Evolutionary conservation across 2,329 filamentous ascomycete genomes (phyloP).

Genomic region (Xylogone sp.): DNA sequence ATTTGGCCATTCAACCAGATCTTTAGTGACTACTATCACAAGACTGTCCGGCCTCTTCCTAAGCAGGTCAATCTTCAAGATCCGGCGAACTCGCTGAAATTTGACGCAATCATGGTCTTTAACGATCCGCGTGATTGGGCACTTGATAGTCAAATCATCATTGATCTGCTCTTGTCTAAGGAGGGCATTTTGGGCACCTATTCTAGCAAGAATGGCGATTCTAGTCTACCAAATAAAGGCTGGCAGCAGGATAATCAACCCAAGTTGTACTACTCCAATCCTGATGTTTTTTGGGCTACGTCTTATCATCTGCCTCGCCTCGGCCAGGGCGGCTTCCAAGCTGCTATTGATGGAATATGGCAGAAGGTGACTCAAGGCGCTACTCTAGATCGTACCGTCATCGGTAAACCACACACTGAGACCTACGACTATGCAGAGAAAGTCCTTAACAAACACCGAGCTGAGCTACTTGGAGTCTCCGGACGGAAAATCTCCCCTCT

Average conservation of each 20-base stretch:
- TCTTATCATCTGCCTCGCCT: constrained; percentile 80
- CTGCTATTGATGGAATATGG: constrained; percentile 80
- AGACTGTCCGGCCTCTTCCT: constrained; percentile 55
- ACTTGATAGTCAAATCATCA: constrained; percentile 78
- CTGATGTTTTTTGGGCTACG: constrained; percentile 86
- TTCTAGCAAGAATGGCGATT: constrained; percentile 66
- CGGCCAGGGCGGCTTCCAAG: constrained; percentile 87
- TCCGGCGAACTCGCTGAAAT: constrained; percentile 55
- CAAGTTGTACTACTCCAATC: constrained; percentile 80
- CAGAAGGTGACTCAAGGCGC: constrained; percentile 60
- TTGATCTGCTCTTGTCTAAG: constrained; percentile 77
- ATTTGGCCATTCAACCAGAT: constrained; percentile 81
- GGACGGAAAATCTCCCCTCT: constrained; percentile 42
- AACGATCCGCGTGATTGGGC: constrained; percentile 97
- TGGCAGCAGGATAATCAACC: constrained; percentile 83
- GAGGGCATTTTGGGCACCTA: constrained; percentile 78
- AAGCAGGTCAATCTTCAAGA: constrained; percentile 37
- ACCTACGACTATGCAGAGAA: constrained; percentile 86
- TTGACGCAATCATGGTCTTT: constrained; percentile 90
- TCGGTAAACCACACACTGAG: constrained; percentile 76
- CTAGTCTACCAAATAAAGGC: constrained; percentile 64
- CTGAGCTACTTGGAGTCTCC: constrained; percentile 10
- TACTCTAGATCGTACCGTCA: constrained; percentile 58
- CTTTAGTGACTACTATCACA: constrained; percentile 57
- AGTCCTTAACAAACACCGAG: constrained; percentile 59